A percentile compares a stretch with the other conserved stretches of the same genome.
Conservation (phyloP, 2,329 filamentous ascomycete genomes). For the Aspergillus udagawae region DNA sequence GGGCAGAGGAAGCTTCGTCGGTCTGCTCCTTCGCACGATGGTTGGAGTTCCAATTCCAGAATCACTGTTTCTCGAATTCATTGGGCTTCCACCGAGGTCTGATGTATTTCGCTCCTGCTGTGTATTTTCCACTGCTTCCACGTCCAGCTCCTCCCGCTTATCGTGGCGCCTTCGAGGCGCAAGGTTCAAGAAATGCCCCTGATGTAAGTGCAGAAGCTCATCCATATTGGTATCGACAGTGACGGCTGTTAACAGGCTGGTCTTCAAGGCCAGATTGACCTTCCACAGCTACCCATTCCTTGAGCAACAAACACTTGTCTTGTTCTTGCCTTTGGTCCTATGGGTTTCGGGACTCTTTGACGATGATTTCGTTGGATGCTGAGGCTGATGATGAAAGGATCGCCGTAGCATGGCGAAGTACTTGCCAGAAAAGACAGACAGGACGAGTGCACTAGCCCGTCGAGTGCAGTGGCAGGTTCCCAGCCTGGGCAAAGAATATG, state of each 20-base stretch:
- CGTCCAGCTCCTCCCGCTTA: slow-evolving; percentile 4
- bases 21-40: slow-evolving; percentile 15
- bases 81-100: background rate
- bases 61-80: slow-evolving; percentile 6
- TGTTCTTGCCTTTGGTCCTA: background rate
- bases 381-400: background rate
- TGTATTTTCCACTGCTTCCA: slow-evolving; percentile 1
- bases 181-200: slow-evolving; percentile 28
- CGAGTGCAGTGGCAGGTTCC: background rate
- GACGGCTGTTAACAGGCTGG: slow-evolving; percentile 5
- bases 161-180: slow-evolving; percentile 19
- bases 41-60: slow-evolving; percentile 6
- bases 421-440: slow-evolving; percentile 1
- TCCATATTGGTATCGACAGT: slow-evolving; percentile 22
- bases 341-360: background rate
- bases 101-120: background rate
- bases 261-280: slow-evolving; percentile 16
- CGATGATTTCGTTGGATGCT: background rate
- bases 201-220: slow-evolving; percentile 22
- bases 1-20: slow-evolving; percentile 28
- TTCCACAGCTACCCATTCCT: slow-evolving; percentile 10
- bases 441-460: background rate
- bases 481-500: background rate
- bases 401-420: slow-evolving; percentile 1
- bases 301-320: background rate